Evolutionary conservation across 1,139 yeast genomes (phyloP).

Genomic region (Pichia inconspicua): DNA sequence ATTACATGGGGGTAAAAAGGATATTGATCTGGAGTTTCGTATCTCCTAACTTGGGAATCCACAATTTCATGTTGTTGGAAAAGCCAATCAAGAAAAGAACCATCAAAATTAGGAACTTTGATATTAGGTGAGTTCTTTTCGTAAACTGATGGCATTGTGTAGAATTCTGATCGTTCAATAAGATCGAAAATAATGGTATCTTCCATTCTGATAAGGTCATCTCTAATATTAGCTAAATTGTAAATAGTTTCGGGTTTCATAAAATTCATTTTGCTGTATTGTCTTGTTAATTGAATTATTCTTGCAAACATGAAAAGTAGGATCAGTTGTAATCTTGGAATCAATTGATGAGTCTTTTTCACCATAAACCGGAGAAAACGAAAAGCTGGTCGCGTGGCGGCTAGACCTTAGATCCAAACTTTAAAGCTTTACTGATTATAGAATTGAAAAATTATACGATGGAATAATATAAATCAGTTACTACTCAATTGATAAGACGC

Average conservation of each 20-base stretch:
- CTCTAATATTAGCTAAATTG: slow-evolving; percentile 72
- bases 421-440: too few relatives aligned
- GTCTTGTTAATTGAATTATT: not conserved
- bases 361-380: not conserved
- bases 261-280: slow-evolving; percentile 60
- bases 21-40: slow-evolving; percentile 91
- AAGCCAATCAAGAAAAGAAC: slow-evolving; percentile 84
- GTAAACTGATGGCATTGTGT: slow-evolving; percentile 69
- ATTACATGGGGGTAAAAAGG: slow-evolving; percentile 77
- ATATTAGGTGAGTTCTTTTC: slow-evolving; percentile 48
- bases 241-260: slow-evolving; percentile 76
- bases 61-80: slow-evolving; percentile 65
- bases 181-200: slow-evolving; percentile 89
- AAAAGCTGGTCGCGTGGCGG: not conserved
- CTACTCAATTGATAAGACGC: slow-evolving; percentile 23
- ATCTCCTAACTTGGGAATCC: slow-evolving; percentile 82
- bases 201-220: slow-evolving; percentile 84
- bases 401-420: too few relatives aligned
- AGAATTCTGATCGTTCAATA: slow-evolving; percentile 89
- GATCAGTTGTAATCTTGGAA: too few relatives aligned
- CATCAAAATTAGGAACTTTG: slow-evolving; percentile 52
- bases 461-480: not conserved
- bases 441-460: too few relatives aligned
- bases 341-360: not conserved
- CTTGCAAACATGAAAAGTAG: too few relatives aligned